Conservation (phyloP, 192 early-diverging fungal genomes). For the Entomortierella parvispora region DNA sequence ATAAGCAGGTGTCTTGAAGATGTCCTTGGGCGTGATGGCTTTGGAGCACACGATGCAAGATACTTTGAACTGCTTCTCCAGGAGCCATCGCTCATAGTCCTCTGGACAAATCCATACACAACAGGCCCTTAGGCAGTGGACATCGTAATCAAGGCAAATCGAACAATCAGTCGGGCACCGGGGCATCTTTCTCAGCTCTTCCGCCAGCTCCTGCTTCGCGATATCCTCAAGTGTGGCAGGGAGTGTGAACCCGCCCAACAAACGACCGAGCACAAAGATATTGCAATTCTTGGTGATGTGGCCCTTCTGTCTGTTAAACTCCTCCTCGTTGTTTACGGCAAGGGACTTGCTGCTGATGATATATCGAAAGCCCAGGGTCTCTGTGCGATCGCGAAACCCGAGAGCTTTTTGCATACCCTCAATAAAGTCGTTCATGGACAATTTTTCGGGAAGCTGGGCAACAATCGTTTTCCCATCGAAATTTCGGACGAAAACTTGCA, state of each 20-base stretch:
- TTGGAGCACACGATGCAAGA: constrained; percentile 35
- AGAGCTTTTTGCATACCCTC: constrained; percentile 1
- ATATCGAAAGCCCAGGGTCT: constrained; percentile 18
- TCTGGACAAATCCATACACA: constrained; percentile 32
- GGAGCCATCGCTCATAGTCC: constrained; percentile 18
- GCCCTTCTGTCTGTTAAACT: constrained; percentile 8
- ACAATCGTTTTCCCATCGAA: neutral
- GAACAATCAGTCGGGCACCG: constrained; percentile 8
- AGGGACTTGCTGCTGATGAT: constrained; percentile 15
- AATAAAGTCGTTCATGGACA: constrained; percentile 18
- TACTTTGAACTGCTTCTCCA: constrained; percentile 25
- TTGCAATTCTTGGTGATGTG: constrained; percentile 14
- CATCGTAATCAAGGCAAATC: constrained; percentile 21
- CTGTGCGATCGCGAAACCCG: constrained; percentile 1
- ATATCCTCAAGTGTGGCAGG: constrained; percentile 18
- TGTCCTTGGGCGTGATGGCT: constrained; percentile 6
- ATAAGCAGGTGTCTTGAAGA: constrained; percentile 40
- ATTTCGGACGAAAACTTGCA: constrained; percentile 28
- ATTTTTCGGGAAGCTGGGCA: neutral
- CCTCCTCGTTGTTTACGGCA: constrained; percentile 1
- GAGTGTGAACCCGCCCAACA: constrained; percentile 18
- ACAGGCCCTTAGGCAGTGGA: constrained; percentile 17
- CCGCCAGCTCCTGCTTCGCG: constrained; percentile 21
- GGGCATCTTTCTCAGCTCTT: constrained; percentile 8
- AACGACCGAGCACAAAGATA: constrained; percentile 29